A percentile compares a stretch with the other conserved stretches of the same genome.
Evolutionary conservation across 106 monocot species (phyloP).

Genomic region (Dendrobium catenatum): DNA sequence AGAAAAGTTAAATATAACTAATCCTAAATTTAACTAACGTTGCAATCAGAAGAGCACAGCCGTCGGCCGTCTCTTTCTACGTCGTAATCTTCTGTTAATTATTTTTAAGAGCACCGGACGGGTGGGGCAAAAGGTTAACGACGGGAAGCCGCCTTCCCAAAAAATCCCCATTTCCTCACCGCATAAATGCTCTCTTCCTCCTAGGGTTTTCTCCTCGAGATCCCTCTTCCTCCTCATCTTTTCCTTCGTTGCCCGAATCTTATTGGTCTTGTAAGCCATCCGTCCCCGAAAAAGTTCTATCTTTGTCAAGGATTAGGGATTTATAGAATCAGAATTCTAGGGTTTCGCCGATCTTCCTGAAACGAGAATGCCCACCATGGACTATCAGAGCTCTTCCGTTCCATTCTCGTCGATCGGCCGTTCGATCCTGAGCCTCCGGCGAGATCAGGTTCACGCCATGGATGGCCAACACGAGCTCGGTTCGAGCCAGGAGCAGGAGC

Average conservation of each 20-base stretch:
- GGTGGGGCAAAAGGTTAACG: neutral
- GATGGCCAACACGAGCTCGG: conserved; percentile 10
- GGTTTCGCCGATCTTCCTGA: neutral
- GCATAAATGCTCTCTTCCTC: conserved; percentile 1
- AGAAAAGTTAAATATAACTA: too few species aligned
- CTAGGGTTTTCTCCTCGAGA: neutral
- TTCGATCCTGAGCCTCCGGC: conserved; percentile 45
- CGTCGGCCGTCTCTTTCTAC: too few species aligned
- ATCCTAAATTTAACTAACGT: too few species aligned
- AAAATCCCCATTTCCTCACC: neutral
- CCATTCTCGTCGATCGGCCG: conserved; percentile 41
- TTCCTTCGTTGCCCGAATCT: neutral
- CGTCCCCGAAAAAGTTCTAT: neutral
- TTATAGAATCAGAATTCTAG: neutral
- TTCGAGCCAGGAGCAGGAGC: conserved; percentile 23
- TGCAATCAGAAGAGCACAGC: too few species aligned
- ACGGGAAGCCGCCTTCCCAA: neutral
- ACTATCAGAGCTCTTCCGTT: conserved; percentile 31
- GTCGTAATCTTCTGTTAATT: too few species aligned
- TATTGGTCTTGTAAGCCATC: neutral
- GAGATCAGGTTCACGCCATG: conserved; percentile 32
- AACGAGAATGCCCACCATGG: conserved; percentile 31
- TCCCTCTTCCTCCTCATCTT: neutral
- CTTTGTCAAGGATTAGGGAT: neutral
- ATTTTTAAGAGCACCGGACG: too few species aligned